Evolutionary conservation across 345 rosid genomes (phyloP), one percentile per base, ranked within the genome.

Genomic region (Mercurialis annua): DNA sequence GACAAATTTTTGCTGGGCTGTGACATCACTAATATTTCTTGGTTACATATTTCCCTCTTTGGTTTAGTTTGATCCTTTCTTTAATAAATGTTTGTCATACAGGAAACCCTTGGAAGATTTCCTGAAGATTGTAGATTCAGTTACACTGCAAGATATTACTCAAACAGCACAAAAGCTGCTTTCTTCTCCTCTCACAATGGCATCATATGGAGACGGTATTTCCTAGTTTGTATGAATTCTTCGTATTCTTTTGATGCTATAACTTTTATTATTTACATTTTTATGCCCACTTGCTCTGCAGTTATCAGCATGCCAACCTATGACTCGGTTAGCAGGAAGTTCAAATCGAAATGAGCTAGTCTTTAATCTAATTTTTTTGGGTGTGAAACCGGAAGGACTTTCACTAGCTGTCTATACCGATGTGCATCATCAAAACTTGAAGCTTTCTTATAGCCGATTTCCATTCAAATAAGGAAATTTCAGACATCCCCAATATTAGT

Each of bases 131-230:
- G 83, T 90, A 27, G 88, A 90, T 61, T 74, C 80, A 70, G 67
- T 92, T 53, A 84, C 89, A 14, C 71, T 72, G 70, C 77, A 76
- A 34, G 96, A 88, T 75, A 81, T 88, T 50, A 10, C 81, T 14
- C 62, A 61, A 24, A 71, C 84, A 47, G 84, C 87, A 64, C 72
- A 72, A 62, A 81, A 79, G 78, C 70, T 92, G 27, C 75, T 92
- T 20, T 82, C 98, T 27, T 87, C 87, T 21, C 92, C 96, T 66
- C 83, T 92, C 60, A 85, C 97, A 60, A 87, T 92, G 90, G 92
- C 89, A 55, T 82, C 90, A 31, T 83, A 84, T 1, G 96, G 97
- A 53, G 96, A 90, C 64, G 97, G 98, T 92, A 85, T 65, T 49
- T 48, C 57, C 18, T 51, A 59, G 10, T 34, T 18, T 20, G 9